Conservation (phyloP, 257 asterid species). For the Salvia splendens region DNA sequence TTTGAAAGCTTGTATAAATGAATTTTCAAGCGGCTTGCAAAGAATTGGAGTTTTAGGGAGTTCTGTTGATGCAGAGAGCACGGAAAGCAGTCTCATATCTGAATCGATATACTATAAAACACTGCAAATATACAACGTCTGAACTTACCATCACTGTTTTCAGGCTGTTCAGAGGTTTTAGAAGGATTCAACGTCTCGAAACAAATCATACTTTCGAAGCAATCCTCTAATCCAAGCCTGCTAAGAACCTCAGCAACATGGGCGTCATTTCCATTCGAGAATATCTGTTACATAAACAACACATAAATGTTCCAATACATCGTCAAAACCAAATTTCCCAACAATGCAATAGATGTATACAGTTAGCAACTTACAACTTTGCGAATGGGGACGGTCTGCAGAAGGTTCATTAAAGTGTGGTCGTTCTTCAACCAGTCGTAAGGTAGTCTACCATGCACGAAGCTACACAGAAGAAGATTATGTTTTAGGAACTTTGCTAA, state of each 20-base stretch:
- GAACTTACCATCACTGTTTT: conserved; percentile 49
- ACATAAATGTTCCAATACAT: conserved; percentile 1
- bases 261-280: conserved; percentile 91
- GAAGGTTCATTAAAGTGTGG: conserved; percentile 56
- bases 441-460: conserved; percentile 86
- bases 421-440: conserved; percentile 75
- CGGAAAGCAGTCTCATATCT: conserved; percentile 19
- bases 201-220: conserved; percentile 70
- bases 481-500: background rate
- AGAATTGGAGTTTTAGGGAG: conserved; percentile 49
- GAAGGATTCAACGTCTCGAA: conserved; percentile 82
- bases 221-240: conserved; percentile 82
- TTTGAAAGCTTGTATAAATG: conserved; percentile 67
- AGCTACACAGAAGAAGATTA: conserved; percentile 40
- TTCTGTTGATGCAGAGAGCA: conserved; percentile 36
- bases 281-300: conserved; percentile 51
- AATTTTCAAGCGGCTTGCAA: conserved; percentile 76
- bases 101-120: background rate
- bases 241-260: conserved; percentile 73
- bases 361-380: conserved; percentile 66
- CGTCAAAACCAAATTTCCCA: conserved; percentile 10
- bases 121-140: background rate
- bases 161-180: conserved; percentile 30
- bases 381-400: conserved; percentile 69
- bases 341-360: background rate